These are phyloP conservation scores for Venustampulla echinocandica DNA, from an alignment of 495 filamentous ascomycete species.

Conservation along the genomic window DNA sequence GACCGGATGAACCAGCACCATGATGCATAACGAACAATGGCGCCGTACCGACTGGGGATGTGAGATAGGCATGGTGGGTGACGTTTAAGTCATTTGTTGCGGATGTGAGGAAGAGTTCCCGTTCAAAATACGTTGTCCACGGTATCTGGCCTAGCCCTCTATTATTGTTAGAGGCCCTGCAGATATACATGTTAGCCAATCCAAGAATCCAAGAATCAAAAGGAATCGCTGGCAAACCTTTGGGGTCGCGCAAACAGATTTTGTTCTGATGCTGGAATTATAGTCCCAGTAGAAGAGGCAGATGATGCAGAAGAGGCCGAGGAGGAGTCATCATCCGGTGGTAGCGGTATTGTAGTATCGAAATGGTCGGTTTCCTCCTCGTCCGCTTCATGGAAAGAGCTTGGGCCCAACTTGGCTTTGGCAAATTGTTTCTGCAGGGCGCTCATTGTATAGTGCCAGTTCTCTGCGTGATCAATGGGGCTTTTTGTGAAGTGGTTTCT, in stretches of 20 bases:
- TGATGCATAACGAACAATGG: slow-evolving; percentile 88
- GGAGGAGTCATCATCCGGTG: slow-evolving; percentile 62
- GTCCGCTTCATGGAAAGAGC: slow-evolving; percentile 41
- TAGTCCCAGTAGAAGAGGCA: slow-evolving; percentile 78
- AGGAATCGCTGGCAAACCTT: slow-evolving; percentile 49
- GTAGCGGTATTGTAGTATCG: slow-evolving; percentile 25
- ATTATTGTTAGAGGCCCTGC: slow-evolving; percentile 20
- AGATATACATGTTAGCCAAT: not conserved
- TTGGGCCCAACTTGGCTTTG: slow-evolving; percentile 60
- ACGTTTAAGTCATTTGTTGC: slow-evolving; percentile 32
- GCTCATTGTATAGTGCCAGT: slow-evolving; percentile 56
- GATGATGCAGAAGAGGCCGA: slow-evolving; percentile 58
- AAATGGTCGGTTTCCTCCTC: slow-evolving; percentile 28
- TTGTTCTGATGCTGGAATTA: slow-evolving; percentile 69
- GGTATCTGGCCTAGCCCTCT: slow-evolving; percentile 48
- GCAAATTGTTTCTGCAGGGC: slow-evolving; percentile 78
- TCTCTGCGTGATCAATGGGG: not conserved
- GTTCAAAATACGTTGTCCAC: slow-evolving; percentile 85
- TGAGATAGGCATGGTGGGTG: slow-evolving; percentile 80
- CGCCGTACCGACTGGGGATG: slow-evolving; percentile 47
- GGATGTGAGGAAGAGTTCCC: slow-evolving; percentile 65
- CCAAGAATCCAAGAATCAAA: not conserved
- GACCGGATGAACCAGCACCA: slow-evolving; percentile 79
- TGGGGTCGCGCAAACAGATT: slow-evolving; percentile 63
- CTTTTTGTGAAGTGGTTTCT: not conserved